Evolutionary conservation across 768 basidiomycete species (phyloP), one percentile per base, ranked within the genome.

Genomic region (Russula vinacea): DNA sequence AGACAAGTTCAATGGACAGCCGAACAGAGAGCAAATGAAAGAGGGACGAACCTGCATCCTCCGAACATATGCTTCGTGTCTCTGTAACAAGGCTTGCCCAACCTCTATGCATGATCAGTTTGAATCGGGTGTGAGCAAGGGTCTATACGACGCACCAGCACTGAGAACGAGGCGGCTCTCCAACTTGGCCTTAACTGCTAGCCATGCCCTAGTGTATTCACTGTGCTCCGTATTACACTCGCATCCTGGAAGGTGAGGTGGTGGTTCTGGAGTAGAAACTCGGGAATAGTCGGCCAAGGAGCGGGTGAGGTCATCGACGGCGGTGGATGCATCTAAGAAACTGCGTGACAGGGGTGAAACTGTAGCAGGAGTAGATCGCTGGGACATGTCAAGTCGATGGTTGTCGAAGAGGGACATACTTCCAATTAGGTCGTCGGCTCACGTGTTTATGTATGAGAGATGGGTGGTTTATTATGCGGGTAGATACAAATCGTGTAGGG

Each of bases 61-160:
- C 54, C 87, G 84, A 33, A 92, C 85, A 74, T 91, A 92, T 3
- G 89, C 90, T 76, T 95, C 94, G 72, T 95, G 92, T 64, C 88
- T 79, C 71, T 90, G 86, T 54, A 97, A 74, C 53, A 97, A 76
- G 5, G 94, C 94, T 74, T 94, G 91, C 14, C 94, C 94, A 33
- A 96, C 88, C 80, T 95, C 93, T 93, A 68, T 32, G 62, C 51
- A 10, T 66, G 44, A 42, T 55, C 51, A 40, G 33, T 39, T n/a
- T 39, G 33, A 45, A n/a, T 29, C 22, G 39, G 62, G 56, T 32
- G n/a, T 44, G 17, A 14, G 11, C 37, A 47, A 32, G 37, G 4
- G 45, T 47, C n/a, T 19, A 39, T 24, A 19, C 33, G 39, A 79
- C 88, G 70, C 71, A 94, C 94, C 92, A 71, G 92, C 94, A 73